Conservation (phyloP, 768 basidiomycete species). For the Boletus reticulatus region DNA sequence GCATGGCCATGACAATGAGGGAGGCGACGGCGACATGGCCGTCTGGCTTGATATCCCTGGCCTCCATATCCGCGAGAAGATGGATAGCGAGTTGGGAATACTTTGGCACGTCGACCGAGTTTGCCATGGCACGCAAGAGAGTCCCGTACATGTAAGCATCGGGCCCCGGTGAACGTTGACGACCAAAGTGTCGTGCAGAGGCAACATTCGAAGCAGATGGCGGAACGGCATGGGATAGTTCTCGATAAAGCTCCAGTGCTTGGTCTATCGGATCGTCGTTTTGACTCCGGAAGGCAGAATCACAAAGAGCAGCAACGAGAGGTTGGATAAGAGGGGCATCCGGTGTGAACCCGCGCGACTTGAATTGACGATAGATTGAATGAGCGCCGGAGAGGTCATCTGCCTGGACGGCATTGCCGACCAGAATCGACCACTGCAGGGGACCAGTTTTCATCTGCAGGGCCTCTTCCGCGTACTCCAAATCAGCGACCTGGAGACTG, state of each 20-base stretch:
- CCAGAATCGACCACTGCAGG: conserved; percentile 53
- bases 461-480: conserved; percentile 40
- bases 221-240: conserved; percentile 39
- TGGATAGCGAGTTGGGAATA: conserved; percentile 46
- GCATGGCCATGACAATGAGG: conserved; percentile 66
- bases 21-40: conserved; percentile 47
- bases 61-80: conserved; percentile 67
- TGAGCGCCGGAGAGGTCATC: conserved; percentile 42
- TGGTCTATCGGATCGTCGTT: conserved; percentile 46
- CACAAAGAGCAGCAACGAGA: conserved; percentile 51
- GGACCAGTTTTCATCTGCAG: conserved; percentile 41
- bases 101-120: conserved; percentile 44
- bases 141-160: conserved; percentile 54
- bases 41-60: conserved; percentile 43
- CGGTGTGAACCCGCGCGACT: conserved; percentile 42
- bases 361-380: conserved; percentile 48
- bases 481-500: conserved; percentile 40
- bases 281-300: conserved; percentile 32
- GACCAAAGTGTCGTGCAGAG: conserved; percentile 19
- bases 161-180: conserved; percentile 41
- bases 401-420: conserved; percentile 46
- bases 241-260: conserved; percentile 54
- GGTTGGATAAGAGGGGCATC: conserved; percentile 53
- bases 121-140: conserved; percentile 47
- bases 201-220: conserved; percentile 14